phyloP scores from a whole-genome alignment of 192 early-diverging fungal species.

The Coemansia sp. region DNA sequence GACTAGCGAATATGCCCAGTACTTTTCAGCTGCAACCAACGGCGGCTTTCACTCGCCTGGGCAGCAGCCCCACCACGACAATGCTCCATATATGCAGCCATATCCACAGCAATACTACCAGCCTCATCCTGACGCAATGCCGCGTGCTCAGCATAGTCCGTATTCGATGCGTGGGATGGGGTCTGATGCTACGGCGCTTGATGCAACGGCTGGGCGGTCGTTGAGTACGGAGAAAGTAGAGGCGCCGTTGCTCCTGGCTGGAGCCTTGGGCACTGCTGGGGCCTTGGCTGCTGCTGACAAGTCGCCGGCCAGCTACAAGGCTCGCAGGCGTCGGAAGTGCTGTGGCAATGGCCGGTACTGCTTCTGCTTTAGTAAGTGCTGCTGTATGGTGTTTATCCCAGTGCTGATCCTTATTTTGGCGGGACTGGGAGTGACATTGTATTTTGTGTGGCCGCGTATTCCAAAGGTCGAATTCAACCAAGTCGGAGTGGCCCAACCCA shows the following conservation, averaged over 20 bases:
- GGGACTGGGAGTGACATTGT: constrained; percentile 53
- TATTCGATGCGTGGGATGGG: constrained; percentile 1
- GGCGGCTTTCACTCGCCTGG: not conserved
- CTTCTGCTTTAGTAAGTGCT: constrained; percentile 52
- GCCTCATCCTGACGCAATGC: not conserved
- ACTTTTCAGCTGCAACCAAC: constrained; percentile 4
- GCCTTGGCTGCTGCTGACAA: constrained; percentile 13
- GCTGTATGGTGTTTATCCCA: constrained; percentile 48
- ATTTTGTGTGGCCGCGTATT: constrained; percentile 57
- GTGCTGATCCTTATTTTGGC: constrained; percentile 46
- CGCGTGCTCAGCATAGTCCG: not conserved
- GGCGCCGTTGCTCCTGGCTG: not conserved
- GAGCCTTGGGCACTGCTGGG: constrained; percentile 1
- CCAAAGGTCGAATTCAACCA: constrained; percentile 41
- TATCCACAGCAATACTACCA: not conserved
- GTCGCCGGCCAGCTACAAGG: constrained; percentile 28
- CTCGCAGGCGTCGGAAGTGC: constrained; percentile 22
- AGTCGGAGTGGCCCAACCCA: constrained; percentile 26
- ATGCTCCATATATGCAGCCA: not conserved
- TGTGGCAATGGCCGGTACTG: constrained; percentile 56
- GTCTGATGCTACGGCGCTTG: constrained; percentile 23
- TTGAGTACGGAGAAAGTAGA: not conserved
- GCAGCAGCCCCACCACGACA: not conserved
- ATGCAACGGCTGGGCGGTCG: not conserved
- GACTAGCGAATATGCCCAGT: constrained; percentile 2